Base-by-base conservation (phyloP, 1,139 yeast species). In the Magnusiomyces tetraspermus region DNA sequence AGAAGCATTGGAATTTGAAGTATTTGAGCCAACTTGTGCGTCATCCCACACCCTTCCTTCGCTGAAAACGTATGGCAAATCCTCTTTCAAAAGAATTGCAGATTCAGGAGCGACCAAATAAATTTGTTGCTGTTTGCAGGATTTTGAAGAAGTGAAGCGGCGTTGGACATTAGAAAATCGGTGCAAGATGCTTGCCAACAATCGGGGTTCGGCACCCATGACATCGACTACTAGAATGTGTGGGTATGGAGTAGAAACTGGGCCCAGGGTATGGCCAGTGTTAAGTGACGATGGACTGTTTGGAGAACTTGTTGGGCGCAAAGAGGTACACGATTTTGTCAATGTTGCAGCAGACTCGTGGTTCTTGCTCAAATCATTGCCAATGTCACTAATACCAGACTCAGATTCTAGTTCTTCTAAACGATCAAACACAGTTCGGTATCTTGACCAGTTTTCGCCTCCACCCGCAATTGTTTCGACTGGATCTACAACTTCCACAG, bases 201-300 rank as follows among this genome's bases (percentile, higher is more conserved):
- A 63, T 54, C 1, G 63, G 63, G 5, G 60, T 51, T 23, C 75
- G 13, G 76, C 65, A 0, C 89, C 88, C 84, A 80, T 80, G 2
- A 80, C 67, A 64, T 82, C 88, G 3, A 80, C 62, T 3, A 75
- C 61, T 55, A 65, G 62, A 41, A 61, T 37, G 19, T 11, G 24
- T 26, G 3, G 31, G 36, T n/a, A 17, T 17, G 10, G 19, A 13
- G 22, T 15, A 19, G 23, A 22, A 38, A 37, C 21, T n/a, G 43
- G 11, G 15, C 22, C 22, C 4, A 10, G 43, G 11, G 3, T n/a
- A 21, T 23, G 21, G 17, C 2, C 8, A 13, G 17, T 22, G 46
- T 22, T n/a, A 19, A 6, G 36, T n/a, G 22, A 17, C 11, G 33
- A 19, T 15, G 6, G 3, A 17, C 11, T 19, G 33, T 19, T 17